Base-by-base conservation (phyloP, 164 flowering plant genomes). In the Brasenia schreberi region DNA sequence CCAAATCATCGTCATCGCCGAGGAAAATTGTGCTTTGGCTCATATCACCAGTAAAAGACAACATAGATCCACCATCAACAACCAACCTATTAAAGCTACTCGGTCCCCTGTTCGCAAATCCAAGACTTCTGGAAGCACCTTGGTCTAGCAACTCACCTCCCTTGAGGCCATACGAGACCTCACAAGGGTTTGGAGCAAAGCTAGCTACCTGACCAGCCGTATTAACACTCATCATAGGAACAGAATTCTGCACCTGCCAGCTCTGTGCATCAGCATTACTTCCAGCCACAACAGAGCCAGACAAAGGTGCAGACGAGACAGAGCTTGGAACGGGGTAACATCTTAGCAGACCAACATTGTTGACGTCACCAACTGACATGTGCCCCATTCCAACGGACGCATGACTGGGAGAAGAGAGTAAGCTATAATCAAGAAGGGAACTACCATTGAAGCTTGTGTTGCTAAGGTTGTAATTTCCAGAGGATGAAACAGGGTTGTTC, bases 31-130 rank as follows among this genome's bases (percentile, higher is more conserved):
- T 85, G 69, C 71, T 77, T 64, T 76, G 66, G 70, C 62, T 70
- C 14, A 66, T 18, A 65, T 79, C 77, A 67, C 68, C 69, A 16
- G 73, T 65, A 45, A 45, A 45, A 45, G 53, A 4, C 53, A 1
- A 12, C 59, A 74, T 69, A 52, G 77, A 77, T 60, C 81, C 89
- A 49, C 69, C 67, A 65, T 84, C 87, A 73, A 82, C 83, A 16
- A 85, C 85, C 73, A 86, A 83, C 16, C 79, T 82, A 69, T 85
- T 82, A 0, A 88, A 87, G 72, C 79, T 71, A 66, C 68, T 73
- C 27, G 80, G 70, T n/a, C 79, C 84, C 70, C 76, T 86, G 68
- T 82, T 82, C 49, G 81, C 81, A 76, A 81, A 82, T 43, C 82
- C 85, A 64, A 72, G 76, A 77, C 75, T 79, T 58, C 75, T 72